Base-by-base conservation (phyloP, 495 filamentous ascomycete genomes). In the Cercophora samala region DNA sequence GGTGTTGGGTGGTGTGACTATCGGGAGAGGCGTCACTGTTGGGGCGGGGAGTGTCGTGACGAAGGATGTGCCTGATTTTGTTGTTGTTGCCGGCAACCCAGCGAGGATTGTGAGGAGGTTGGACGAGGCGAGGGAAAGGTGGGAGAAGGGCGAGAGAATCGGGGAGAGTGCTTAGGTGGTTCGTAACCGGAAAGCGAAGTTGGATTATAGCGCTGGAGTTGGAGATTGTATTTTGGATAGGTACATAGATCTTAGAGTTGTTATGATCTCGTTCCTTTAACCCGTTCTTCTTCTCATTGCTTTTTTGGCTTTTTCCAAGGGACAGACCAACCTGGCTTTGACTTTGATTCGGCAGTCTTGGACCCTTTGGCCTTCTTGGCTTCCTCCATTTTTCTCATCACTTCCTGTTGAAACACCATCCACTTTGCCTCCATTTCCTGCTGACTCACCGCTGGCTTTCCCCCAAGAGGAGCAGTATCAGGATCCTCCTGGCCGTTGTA, bases 21-120 rank as follows among this genome's bases (percentile, higher is more conserved):
- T 97, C 67, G 93, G 93, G 0, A 82, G 82, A 51, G 90, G 92
- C 0, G 81, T 80, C 1, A 88, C 88, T 0, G 82, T 97, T 70
- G 93, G 91, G 0, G 92, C 93, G n/a, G 92, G 91, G 0, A 92
- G 90, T 75, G 92, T 97, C 21, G 93, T 97, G 13, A 96, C 91
- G 1, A 97, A 90, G 84, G 87, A 91, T 74, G 85, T 91, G 24
- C 87, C 87, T 23, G 79, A 83, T 18, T 89, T 84, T 66, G 84
- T 87, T 63, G 80, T 89, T 11, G 88, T 84, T 21, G 88, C 80
- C 18, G 90, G 89, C 0, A 92, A 91, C 69, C 90, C 90, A 64
- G 89, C 88, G 1, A 83, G 75, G 67, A 78, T 90, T 13, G 75
- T 91, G 58, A 83, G 77, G 65, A 84, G 60, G 56, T 61, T 69